These are phyloP conservation scores for Lasiosphaeriaceae sp. DNA, from an alignment of 495 filamentous ascomycete genomes.

Conservation along the genomic window DNA sequence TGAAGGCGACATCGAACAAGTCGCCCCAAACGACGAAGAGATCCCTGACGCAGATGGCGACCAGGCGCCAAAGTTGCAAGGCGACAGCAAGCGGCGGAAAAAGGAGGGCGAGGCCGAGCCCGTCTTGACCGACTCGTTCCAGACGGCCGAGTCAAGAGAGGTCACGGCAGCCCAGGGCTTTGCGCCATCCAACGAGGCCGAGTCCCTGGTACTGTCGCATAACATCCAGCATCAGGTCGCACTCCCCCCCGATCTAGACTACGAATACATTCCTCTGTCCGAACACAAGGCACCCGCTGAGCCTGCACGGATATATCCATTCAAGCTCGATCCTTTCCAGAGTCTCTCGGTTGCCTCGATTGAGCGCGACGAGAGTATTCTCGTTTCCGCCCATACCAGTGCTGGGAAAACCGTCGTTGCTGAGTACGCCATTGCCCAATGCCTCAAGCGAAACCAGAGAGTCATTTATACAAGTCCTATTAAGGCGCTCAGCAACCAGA, in stretches of 20 bases:
- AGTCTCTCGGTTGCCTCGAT: slow-evolving; percentile 89
- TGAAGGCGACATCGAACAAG: slow-evolving; percentile 9
- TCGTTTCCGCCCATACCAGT: slow-evolving; percentile 96
- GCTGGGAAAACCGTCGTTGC: slow-evolving; percentile 97
- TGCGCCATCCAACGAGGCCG: slow-evolving; percentile 52
- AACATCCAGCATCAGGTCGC: slow-evolving; percentile 98
- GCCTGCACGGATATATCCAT: slow-evolving; percentile 78
- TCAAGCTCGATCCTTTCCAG: slow-evolving; percentile 96
- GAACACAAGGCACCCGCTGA: slow-evolving; percentile 81
- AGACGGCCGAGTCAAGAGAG: slow-evolving; percentile 92
- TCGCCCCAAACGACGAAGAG: slow-evolving; percentile 14
- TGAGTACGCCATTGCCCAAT: slow-evolving; percentile 97
- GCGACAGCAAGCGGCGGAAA: slow-evolving; percentile 65
- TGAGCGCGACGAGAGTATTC: slow-evolving; percentile 88
- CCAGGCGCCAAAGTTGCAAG: slow-evolving; percentile 29
- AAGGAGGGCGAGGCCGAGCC: slow-evolving; percentile 71
- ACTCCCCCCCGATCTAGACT: slow-evolving; percentile 74
- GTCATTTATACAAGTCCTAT: slow-evolving; percentile 99
- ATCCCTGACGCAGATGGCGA: slow-evolving; percentile 10
- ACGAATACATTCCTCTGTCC: slow-evolving; percentile 88
- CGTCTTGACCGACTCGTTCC: slow-evolving; percentile 86
- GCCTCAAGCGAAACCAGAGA: slow-evolving; percentile 92
- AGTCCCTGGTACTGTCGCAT: slow-evolving; percentile 78
- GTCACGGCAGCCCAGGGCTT: slow-evolving; percentile 79
- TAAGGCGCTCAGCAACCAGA: slow-evolving; percentile 97